Base-by-base conservation (phyloP, 2,329 filamentous ascomycete genomes). In the Truncatella angustata region DNA sequence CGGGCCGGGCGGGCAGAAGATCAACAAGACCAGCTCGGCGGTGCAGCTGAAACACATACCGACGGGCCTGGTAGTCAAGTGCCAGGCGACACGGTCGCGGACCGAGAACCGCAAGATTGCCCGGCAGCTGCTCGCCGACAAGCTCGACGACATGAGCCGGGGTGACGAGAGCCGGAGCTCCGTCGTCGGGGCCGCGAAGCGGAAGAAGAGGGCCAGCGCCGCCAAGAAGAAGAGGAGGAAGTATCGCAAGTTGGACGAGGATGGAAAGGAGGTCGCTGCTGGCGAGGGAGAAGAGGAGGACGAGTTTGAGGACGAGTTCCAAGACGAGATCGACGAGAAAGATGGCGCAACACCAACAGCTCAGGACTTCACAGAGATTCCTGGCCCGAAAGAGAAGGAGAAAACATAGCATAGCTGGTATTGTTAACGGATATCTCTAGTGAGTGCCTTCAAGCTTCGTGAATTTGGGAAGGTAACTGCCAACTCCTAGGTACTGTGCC, bases 1-100 rank as follows among this genome's bases (percentile, higher is more conserved):
- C 60, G 94, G 94, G 1, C 93, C 94, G 0, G 94, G 94, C 21
- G 94, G 94, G 0, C 94, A 99, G 68, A 97, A 97, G 69, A 97
- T 97, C 73, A 56, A 99, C 73, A 99, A 99, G 83, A 99, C 94
- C 23, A 91, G 86, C 58, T 97, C 90, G 0, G 93, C 93, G 34
- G 93, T 97, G 2, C 94, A 99, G 68, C 78, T 99, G 32, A 94
- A 87, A 60, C 94, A 99, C 70, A 73, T 88, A 14, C 91, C 93
- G 5, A 96, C 92, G 1, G 93, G 93, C 55, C 84, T 97, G 49
- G 92, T 97, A 12, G 83, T 99, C 57, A 99, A 99, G 73, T 93
- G 85, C 51, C 94, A 99, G 72, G 91, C 87, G 18, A 97, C 94
- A 7, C 86, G 94, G 44, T 95, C 90, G 1, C 84, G 91, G 16